Evolutionary conservation across 1,284 basidiomycete species (phyloP).

Genomic region (Heterobasidion occidentale): DNA sequence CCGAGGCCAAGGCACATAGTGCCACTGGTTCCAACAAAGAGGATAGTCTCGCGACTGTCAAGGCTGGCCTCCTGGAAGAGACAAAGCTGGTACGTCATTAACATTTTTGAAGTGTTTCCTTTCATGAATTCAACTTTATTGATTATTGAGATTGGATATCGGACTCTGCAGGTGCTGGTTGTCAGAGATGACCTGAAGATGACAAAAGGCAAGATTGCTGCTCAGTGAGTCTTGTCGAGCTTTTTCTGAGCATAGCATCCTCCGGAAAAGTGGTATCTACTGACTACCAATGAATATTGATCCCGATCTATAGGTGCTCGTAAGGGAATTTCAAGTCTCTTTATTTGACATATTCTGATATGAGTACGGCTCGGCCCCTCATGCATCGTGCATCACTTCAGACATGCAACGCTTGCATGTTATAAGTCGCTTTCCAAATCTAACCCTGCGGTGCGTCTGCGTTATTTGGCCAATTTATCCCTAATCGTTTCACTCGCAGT

Average conservation of each 20-base stretch:
- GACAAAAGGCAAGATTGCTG: slow-evolving; percentile 61
- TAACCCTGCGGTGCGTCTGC: slow-evolving; percentile 56
- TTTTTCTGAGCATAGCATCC: not conserved
- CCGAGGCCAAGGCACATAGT: no score
- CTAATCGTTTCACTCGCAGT: slow-evolving; percentile 29
- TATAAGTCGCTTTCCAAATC: slow-evolving; percentile 70
- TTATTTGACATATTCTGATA: not conserved
- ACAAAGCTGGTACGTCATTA: slow-evolving; percentile 66
- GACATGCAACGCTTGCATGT: slow-evolving; percentile 86
- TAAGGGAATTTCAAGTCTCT: slow-evolving; percentile 23
- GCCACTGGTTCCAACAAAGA: no score
- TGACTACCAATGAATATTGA: not conserved
- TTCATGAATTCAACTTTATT: not conserved
- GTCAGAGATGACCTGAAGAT: slow-evolving; percentile 66
- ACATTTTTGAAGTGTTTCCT: no score
- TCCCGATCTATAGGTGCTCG: slow-evolving; percentile 38
- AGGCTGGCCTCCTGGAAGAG: slow-evolving; percentile 58
- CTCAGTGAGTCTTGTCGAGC: slow-evolving; percentile 42
- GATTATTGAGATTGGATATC: not conserved
- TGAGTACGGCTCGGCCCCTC: not conserved
- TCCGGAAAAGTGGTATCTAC: not conserved
- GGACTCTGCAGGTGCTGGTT: slow-evolving; percentile 46
- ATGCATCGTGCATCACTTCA: slow-evolving; percentile 22
- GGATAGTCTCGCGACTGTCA: slow-evolving; percentile 24
- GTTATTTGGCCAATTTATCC: not conserved